Evolutionary conservation across 2,329 filamentous ascomycete genomes (phyloP).

Genomic region (Fusarium nelsonii): DNA sequence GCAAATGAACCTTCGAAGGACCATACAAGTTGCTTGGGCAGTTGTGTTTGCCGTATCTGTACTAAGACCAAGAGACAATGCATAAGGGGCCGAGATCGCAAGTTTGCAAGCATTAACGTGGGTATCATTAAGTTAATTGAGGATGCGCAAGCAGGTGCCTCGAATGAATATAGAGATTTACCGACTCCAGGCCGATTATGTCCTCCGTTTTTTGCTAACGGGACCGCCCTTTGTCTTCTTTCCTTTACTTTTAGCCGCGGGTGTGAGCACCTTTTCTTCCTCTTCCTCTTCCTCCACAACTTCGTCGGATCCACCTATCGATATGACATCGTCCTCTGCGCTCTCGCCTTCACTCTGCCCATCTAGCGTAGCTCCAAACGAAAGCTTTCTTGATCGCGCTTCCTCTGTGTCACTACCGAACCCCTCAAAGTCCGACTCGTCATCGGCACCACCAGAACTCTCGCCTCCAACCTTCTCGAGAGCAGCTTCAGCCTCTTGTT

Average conservation of each 20-base stretch:
- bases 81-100: not conserved
- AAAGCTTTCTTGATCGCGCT: conserved; percentile 49
- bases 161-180: conserved; percentile 36
- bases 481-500: conserved; percentile 45
- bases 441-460: conserved; percentile 53
- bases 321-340: conserved; percentile 56
- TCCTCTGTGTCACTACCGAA: conserved; percentile 55
- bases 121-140: conserved; percentile 42
- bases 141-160: conserved; percentile 35
- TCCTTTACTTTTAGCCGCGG: conserved; percentile 33
- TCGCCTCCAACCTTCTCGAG: conserved; percentile 51
- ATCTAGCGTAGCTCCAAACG: conserved; percentile 50
- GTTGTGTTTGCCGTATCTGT: not conserved
- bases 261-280: conserved; percentile 23
- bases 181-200: conserved; percentile 35
- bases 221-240: conserved; percentile 37
- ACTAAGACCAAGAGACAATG: not conserved
- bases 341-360: conserved; percentile 57
- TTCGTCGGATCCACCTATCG: conserved; percentile 51
- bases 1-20: too few relatives aligned
- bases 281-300: conserved; percentile 28
- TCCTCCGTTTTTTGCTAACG: conserved; percentile 47
- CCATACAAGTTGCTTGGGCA: not conserved
- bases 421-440: conserved; percentile 55
- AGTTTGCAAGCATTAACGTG: conserved; percentile 36